A percentile compares a stretch with the other conserved stretches of the same genome.
phyloP scores from a whole-genome alignment of 495 filamentous ascomycete species.

The Sordaria brevicollis region DNA sequence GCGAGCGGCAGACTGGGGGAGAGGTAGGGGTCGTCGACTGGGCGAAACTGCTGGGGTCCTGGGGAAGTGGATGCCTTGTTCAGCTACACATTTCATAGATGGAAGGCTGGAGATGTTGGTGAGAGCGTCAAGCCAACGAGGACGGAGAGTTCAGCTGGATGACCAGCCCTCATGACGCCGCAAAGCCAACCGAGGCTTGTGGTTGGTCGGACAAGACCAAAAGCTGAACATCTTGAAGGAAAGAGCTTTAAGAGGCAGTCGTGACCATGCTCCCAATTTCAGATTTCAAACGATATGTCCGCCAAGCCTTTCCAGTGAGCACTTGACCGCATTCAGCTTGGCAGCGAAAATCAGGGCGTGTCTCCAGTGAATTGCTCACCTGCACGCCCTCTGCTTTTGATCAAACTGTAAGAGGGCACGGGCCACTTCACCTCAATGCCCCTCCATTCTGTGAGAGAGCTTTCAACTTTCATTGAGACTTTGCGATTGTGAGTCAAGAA shows the following conservation, averaged over 20 bases:
- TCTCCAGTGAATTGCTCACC: neutral
- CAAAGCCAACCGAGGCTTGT: conserved; percentile 19
- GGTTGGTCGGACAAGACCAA: conserved; percentile 21
- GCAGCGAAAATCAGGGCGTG: neutral
- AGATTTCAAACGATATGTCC: neutral
- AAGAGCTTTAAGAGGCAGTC: neutral
- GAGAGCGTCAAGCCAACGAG: neutral
- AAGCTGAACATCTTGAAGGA: conserved; percentile 2
- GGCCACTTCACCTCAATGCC: conserved; percentile 13
- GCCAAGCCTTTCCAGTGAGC: neutral
- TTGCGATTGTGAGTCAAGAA: conserved; percentile 12
- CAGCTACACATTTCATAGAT: neutral
- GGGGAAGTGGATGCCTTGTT: neutral
- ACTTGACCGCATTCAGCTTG: neutral
- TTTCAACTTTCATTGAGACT: conserved; percentile 5
- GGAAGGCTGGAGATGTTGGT: neutral
- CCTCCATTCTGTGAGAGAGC: conserved; percentile 10
- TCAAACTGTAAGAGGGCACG: neutral
- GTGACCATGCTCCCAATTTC: neutral
- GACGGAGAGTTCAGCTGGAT: neutral
- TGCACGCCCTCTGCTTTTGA: neutral
- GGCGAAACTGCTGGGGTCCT: neutral
- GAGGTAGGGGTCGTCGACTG: neutral
- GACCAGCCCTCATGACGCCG: neutral
- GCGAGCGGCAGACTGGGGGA: neutral